Conservation (phyloP, 805 yeast species). For the Teunomyces stri region DNA sequence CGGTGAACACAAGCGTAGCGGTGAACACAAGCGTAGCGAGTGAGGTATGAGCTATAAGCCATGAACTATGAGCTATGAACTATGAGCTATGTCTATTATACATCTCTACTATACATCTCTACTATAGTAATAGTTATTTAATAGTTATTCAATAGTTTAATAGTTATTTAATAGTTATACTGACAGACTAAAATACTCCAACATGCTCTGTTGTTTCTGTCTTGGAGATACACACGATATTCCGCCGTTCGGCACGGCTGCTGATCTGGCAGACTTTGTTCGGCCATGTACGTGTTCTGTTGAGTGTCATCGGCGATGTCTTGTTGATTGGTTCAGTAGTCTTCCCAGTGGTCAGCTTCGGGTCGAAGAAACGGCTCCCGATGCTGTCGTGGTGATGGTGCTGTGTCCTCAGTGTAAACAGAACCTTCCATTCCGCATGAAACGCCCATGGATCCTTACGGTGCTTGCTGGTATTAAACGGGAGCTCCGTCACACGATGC, state of each 20-base stretch:
- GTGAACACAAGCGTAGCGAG: too few relatives aligned
- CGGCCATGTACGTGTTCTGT: constrained; percentile 41
- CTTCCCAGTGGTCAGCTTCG: constrained; percentile 28
- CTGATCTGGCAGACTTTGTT: constrained; percentile 36
- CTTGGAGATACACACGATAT: constrained; percentile 38
- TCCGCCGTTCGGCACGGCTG: constrained; percentile 36
- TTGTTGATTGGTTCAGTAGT: constrained; percentile 41
- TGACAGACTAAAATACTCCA: too few relatives aligned
- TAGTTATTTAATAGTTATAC: too few relatives aligned
- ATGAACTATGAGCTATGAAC: too few relatives aligned
- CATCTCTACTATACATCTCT: too few relatives aligned
- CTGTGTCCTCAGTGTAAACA: constrained; percentile 43
- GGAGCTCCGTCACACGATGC: constrained; percentile 19
- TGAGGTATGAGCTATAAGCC: too few relatives aligned
- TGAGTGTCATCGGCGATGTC: constrained; percentile 36
- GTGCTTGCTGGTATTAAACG: constrained; percentile 16
- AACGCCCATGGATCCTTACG: constrained; percentile 24
- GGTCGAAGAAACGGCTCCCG: not conserved
- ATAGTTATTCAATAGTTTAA: too few relatives aligned
- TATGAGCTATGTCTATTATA: too few relatives aligned
- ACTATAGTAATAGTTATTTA: too few relatives aligned
- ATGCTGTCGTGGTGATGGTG: constrained; percentile 19
- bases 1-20: constrained; percentile 39
- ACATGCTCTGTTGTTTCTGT: constrained; percentile 30
- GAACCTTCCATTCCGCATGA: constrained; percentile 32